These are phyloP conservation scores for Porphyridium purpureum DNA, from an alignment of 23 red algal species.

Conservation along the genomic window DNA sequence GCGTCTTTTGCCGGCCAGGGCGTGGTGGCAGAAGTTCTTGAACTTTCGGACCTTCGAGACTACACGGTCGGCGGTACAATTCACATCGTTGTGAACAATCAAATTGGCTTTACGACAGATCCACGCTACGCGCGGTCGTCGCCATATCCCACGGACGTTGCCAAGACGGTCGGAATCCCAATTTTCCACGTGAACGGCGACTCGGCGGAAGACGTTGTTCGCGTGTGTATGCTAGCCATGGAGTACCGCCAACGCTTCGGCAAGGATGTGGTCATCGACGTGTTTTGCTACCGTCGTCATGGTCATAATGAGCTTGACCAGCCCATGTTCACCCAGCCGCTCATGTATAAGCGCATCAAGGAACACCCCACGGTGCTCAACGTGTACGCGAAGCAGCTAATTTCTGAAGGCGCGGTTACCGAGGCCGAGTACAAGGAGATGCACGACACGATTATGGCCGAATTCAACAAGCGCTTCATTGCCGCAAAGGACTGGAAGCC, in stretches of 20 bases:
- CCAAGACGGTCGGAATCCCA: constrained; percentile 93
- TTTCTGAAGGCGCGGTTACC: constrained; percentile 60
- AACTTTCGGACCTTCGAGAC: constrained; percentile 89
- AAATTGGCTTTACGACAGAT: constrained; percentile 99
- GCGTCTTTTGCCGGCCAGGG: constrained; percentile 99
- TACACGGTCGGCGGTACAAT: constrained; percentile 96
- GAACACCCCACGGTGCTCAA: constrained; percentile 51
- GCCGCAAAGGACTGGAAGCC: constrained; percentile 65
- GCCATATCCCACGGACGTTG: constrained; percentile 98
- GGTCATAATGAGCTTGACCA: constrained; percentile 98
- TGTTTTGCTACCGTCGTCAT: constrained; percentile 96
- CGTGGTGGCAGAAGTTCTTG: constrained; percentile 91
- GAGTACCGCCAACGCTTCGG: constrained; percentile 94
- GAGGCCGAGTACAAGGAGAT: constrained; percentile 53
- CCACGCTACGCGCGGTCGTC: constrained; percentile 85
- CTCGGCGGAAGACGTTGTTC: constrained; percentile 80
- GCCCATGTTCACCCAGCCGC: constrained; percentile 94
- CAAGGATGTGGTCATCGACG: constrained; percentile 96
- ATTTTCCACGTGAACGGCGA: constrained; percentile 99
- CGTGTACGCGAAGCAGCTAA: constrained; percentile 54
- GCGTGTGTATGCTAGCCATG: constrained; percentile 79
- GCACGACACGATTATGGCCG: constrained; percentile 27
- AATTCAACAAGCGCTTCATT: constrained; percentile 47
- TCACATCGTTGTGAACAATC: constrained; percentile 96
- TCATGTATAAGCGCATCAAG: constrained; percentile 93